Conservation (phyloP, 441 rosid species). For the Raphanus hybrid region DNA sequence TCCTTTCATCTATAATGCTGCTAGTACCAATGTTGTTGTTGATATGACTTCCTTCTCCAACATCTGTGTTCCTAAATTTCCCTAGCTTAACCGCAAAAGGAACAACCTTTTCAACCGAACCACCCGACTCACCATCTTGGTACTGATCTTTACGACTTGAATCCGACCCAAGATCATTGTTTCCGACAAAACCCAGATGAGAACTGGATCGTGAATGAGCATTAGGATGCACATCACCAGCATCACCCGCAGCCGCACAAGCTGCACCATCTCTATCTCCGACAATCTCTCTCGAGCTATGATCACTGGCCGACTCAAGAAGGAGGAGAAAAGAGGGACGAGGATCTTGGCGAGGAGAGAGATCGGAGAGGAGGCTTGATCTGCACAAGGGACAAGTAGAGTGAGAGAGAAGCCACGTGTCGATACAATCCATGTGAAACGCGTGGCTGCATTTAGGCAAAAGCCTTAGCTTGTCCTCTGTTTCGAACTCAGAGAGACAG, state of each 20-base stretch:
- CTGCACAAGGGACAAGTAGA: slow-evolving; percentile 96
- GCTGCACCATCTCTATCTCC: slow-evolving; percentile 48
- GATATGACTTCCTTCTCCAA: slow-evolving; percentile 52
- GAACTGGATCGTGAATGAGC: slow-evolving; percentile 44
- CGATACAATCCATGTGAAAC: slow-evolving; percentile 95
- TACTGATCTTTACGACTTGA: slow-evolving; percentile 43
- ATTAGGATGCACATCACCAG: slow-evolving; percentile 34
- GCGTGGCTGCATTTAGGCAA: slow-evolving; percentile 97
- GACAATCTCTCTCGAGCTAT: slow-evolving; percentile 74
- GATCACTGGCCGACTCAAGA: slow-evolving; percentile 83
- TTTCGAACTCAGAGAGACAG: slow-evolving; percentile 89
- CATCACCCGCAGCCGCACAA: slow-evolving; percentile 42
- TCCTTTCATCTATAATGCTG: slow-evolving; percentile 59
- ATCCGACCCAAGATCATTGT: slow-evolving; percentile 56
- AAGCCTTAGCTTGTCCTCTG: slow-evolving; percentile 86
- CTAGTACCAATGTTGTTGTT: slow-evolving; percentile 41
- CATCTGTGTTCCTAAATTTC: slow-evolving; percentile 72
- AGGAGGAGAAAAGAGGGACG: slow-evolving; percentile 72
- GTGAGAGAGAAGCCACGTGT: slow-evolving; percentile 97
- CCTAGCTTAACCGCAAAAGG: slow-evolving; percentile 79
- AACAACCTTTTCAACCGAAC: slow-evolving; percentile 63
- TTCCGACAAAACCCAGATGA: slow-evolving; percentile 33
- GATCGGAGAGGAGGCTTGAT: slow-evolving; percentile 68
- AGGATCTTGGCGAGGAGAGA: slow-evolving; percentile 52
- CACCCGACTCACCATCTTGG: slow-evolving; percentile 44